Base-by-base conservation (phyloP, 192 early-diverging fungal genomes). In the Lunasporangiospora selenospora region DNA sequence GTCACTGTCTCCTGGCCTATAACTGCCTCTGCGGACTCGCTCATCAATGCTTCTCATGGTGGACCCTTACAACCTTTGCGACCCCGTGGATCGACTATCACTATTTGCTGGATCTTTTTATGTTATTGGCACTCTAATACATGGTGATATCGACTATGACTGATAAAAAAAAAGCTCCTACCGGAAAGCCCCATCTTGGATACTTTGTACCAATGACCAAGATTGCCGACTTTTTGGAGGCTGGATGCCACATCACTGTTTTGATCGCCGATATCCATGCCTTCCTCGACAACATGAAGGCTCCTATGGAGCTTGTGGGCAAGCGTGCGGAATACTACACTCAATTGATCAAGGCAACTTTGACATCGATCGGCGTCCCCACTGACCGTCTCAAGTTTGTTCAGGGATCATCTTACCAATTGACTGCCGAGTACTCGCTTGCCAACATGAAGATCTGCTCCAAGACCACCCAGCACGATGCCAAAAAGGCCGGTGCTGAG, bases 171-270 rank as follows among this genome's bases (percentile, higher is more conserved):
- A 36, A 39, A 58, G 97, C 97, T 27, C 87, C 96, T 2, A 99
- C 97, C 12, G 96, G 97, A 31, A 91, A 86, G 67, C 95, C 95
- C 29, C 97, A 99, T 75, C 85, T 99, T 70, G 97, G 91, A 51
- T 99, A 99, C 87, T 97, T 95, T 90, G 94, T 98, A 16, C 84
- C 97, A 8, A 94, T 99, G 91, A 81, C 92, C 52, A 99, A 99
- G 83, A 89, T 99, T 77, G 97, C 97, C 8, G 97, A 99, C 76
- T 96, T 95, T 65, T 83, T 99, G 50, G 62, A 84, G 53, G 97
- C 97, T 44, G 95, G 92, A 10, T 64, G 54, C 44, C 75, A 93
- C 89, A 90, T 94, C 31, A 97, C 86, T 6, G 75, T 99, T 45
- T 82, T 99, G 23, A 79, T 99, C 53, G 97, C 97, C 26, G 93